Evolutionary conservation across 768 basidiomycete species (phyloP).

Genomic region (Mycena sanguinolenta): DNA sequence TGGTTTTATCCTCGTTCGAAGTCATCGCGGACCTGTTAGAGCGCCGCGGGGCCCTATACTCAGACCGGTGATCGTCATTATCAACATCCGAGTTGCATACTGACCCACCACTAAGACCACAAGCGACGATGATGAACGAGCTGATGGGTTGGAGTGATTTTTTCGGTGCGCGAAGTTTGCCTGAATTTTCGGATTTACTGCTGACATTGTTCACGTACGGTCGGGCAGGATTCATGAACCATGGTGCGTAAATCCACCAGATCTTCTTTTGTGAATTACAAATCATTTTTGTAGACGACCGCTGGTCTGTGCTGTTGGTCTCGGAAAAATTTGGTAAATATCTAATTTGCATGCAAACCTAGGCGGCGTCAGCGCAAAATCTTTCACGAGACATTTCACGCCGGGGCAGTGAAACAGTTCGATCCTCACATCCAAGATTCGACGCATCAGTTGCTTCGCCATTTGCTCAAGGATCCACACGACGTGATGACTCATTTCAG

Average conservation of each 20-base stretch:
- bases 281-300: conserved; percentile 20
- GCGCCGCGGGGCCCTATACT: conserved; percentile 51
- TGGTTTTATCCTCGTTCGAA: conserved; percentile 51
- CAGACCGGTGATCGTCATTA: conserved; percentile 43
- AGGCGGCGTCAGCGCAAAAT: conserved; percentile 44
- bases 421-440: conserved; percentile 40
- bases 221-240: conserved; percentile 34
- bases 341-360: not conserved
- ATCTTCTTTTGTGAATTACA: not conserved
- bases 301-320: conserved; percentile 27
- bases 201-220: not conserved
- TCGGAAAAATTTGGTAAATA: not conserved
- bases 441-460: conserved; percentile 40
- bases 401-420: conserved; percentile 37
- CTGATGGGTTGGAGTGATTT: conserved; percentile 39
- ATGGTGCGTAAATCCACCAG: conserved; percentile 27
- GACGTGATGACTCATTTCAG: conserved; percentile 44
- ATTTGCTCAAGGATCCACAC: conserved; percentile 40
- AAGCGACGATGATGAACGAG: conserved; percentile 34
- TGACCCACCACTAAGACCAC: conserved; percentile 10
- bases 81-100: no score
- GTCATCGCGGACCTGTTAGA: conserved; percentile 52
- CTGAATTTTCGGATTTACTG: no score
- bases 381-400: conserved; percentile 43
- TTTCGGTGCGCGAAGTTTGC: conserved; percentile 29